phyloP scores from a whole-genome alignment of 108 stramenopile genomes.

The Cyclotella atomus region DNA sequence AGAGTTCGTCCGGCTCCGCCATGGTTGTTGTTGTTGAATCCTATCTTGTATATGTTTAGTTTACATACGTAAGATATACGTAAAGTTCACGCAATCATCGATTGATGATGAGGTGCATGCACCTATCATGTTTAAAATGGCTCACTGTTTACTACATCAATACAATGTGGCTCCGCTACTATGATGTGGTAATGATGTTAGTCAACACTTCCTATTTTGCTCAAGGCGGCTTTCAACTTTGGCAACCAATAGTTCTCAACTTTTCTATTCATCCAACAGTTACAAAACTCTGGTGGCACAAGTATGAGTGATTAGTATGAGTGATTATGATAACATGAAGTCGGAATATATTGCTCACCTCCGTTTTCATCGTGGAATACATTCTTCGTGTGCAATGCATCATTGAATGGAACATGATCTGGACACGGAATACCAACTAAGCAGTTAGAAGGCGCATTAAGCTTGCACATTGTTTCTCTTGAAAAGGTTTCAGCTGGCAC shows the following conservation, averaged over 20 bases:
- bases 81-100: too few relatives aligned
- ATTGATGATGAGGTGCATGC: too few relatives aligned
- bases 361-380: slow-evolving; percentile 60
- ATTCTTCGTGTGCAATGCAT: slow-evolving; percentile 56
- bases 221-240: slow-evolving; percentile 41
- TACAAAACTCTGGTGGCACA: slow-evolving; percentile 38
- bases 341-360: neutral
- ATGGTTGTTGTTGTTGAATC: too few relatives aligned
- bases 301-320: neutral
- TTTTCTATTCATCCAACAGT: slow-evolving; percentile 68
- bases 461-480: slow-evolving; percentile 49
- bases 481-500: slow-evolving; percentile 64
- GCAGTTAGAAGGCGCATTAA: slow-evolving; percentile 45
- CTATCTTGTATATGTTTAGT: too few relatives aligned
- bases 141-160: too few relatives aligned
- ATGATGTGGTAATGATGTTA: too few relatives aligned
- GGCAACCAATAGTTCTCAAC: slow-evolving; percentile 57
- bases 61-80: too few relatives aligned
- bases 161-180: too few relatives aligned
- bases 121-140: too few relatives aligned
- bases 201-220: slow-evolving; percentile 9
- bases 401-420: slow-evolving; percentile 51
- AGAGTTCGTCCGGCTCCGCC: slow-evolving; percentile 98
- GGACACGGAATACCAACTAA: slow-evolving; percentile 61
- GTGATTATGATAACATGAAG: neutral